Percentiles rank a stretch among this genome's conserved stretches.
Evolutionary conservation across 345 rosid species (phyloP).

Genomic region (Brassica incana): DNA sequence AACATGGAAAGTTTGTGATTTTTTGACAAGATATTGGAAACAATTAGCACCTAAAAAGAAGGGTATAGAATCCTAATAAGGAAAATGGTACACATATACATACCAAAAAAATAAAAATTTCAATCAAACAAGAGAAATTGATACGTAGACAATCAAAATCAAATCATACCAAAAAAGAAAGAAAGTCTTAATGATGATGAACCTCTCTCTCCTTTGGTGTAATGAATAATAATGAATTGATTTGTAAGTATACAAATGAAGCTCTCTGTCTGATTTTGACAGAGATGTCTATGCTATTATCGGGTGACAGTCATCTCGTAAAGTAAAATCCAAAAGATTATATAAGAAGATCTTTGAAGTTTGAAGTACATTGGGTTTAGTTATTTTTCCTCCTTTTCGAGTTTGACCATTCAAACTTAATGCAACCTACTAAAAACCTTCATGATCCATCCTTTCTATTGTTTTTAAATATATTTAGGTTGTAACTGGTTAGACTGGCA

Average conservation of each 20-base stretch:
- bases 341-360: neutral
- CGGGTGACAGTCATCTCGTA: constrained; percentile 1
- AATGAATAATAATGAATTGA: neutral
- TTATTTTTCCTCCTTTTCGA: neutral
- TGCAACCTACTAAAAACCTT: neutral
- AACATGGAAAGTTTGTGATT: neutral
- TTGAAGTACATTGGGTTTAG: neutral
- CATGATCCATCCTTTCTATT: neutral
- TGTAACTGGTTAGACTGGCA: neutral
- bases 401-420: neutral
- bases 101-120: neutral
- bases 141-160: neutral
- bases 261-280: neutral
- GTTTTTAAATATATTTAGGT: neutral
- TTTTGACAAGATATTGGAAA: neutral
- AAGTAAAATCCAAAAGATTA: constrained; percentile 9
- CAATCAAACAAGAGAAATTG: neutral
- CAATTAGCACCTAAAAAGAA: neutral
- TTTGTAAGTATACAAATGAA: constrained; percentile 7
- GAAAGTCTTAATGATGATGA: neutral
- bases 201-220: neutral
- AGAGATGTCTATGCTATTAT: neutral
- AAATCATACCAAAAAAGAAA: neutral
- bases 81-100: neutral
- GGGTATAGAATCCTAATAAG: neutral